Evolutionary conservation across 192 early-diverging fungal genomes (phyloP), one percentile per base, ranked within the genome.

Genomic region (Phlyctochytrium arcticum): DNA sequence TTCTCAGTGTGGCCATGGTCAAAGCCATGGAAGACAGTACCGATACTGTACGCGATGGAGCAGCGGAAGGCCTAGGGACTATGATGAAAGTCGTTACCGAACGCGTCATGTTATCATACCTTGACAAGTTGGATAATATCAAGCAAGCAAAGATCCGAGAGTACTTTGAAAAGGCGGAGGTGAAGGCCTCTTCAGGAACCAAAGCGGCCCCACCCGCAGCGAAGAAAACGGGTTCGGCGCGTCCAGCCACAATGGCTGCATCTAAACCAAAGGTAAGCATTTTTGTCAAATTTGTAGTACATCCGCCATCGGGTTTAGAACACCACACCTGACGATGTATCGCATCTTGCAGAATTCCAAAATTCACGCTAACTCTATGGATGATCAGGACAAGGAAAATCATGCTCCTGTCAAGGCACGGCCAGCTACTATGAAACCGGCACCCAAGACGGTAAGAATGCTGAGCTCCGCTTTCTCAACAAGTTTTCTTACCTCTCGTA

Each of bases 101-200:
- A 42, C 87, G 89, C 15, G 75, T 83, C 5, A 59, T 89, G 50
- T 36, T 32, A 0, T 71, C 83, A 0, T 90, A 86, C 70, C 68
- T 90, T 10, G 95, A 94, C 33, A 84, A 87, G 5, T 60, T 99
- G 34, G 98, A 98, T 60, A 87, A 92, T 69, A 85, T 90, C 50
- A 96, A 93, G 74, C 77, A 78, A 57, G 84, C 78, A 8, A 98
- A 98, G 77, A 83, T 98, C 30, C 86, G 80, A 62, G 96, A 98
- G 62, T 90, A 79, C 48, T 91, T 71, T 33, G 92, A 91, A 26
- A 91, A 93, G 79, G 96, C 96, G 1, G 90, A 88, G 33, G 69
- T 68, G n/a, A 69, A 71, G 37, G 24, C 26, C 15, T 37, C 59
- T 0, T 5, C 12, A 21, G 7, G 55, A 57, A 57, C 4, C 12